phyloP scores from a whole-genome alignment of 208 protist genomes.

The Crithidia expoeki region DNA sequence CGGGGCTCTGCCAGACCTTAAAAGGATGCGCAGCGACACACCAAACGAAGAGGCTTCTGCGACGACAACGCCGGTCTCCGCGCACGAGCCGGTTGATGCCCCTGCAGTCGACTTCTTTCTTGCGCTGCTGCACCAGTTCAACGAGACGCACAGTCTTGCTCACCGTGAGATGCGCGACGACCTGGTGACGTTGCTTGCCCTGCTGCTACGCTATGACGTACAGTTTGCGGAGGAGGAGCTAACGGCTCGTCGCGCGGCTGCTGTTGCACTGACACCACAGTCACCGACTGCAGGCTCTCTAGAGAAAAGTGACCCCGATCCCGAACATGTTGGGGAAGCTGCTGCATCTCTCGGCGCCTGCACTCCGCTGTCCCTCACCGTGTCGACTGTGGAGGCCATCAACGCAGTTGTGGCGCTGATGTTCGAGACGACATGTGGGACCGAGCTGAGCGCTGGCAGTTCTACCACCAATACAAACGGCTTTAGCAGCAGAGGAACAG shows the following conservation, averaged over 20 bases:
- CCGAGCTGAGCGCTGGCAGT: conserved; percentile 48
- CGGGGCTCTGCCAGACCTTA: conserved; percentile 11
- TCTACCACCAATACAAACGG: conserved; percentile 1
- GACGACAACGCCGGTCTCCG: neutral
- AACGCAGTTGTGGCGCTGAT: conserved; percentile 59
- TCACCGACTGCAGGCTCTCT: neutral
- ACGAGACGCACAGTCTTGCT: conserved; percentile 44
- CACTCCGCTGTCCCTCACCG: conserved; percentile 28
- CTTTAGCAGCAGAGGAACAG: conserved; percentile 2
- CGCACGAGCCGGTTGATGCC: conserved; percentile 16
- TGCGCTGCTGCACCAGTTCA: conserved; percentile 58
- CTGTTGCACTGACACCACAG: neutral
- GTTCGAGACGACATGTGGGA: conserved; percentile 73
- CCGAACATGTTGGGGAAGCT: neutral
- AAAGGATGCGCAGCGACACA: neutral
- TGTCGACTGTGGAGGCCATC: conserved; percentile 56
- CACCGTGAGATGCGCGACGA: conserved; percentile 78
- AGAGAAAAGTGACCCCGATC: neutral
- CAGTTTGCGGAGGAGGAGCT: conserved; percentile 21
- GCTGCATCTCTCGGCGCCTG: neutral
- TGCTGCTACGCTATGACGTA: conserved; percentile 49
- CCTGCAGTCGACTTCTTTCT: conserved; percentile 65
- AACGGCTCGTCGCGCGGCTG: conserved; percentile 11
- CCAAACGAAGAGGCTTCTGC: neutral
- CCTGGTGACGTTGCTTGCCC: conserved; percentile 47